Evolutionary conservation across 164 flowering plant species (phyloP).

Genomic region (Warburgia ugandensis): DNA sequence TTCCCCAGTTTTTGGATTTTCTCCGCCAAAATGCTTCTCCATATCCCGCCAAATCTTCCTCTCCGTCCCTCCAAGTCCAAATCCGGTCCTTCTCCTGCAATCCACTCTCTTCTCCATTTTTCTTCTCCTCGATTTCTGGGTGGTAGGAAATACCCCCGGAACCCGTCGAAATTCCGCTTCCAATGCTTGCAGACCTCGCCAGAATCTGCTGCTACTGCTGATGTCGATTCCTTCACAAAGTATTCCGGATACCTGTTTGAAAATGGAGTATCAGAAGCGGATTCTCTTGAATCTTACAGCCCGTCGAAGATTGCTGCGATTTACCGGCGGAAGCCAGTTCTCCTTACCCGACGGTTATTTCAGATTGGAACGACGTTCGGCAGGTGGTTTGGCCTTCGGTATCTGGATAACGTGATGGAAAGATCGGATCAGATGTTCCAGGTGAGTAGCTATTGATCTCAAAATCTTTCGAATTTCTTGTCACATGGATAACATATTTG

Average conservation of each 20-base stretch:
- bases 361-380: slow-evolving; percentile 67
- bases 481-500: not conserved
- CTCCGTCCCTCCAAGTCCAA: slow-evolving; percentile 17
- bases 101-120: not conserved
- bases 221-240: slow-evolving; percentile 63
- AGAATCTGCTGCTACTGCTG: slow-evolving; percentile 16
- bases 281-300: slow-evolving; percentile 43
- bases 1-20: too few relatives aligned
- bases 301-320: slow-evolving; percentile 37
- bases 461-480: not conserved
- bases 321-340: slow-evolving; percentile 54
- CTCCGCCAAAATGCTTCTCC: slow-evolving; percentile 1
- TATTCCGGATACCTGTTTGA: slow-evolving; percentile 81
- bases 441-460: slow-evolving; percentile 25
- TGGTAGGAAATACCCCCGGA: not conserved
- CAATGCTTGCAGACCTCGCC: slow-evolving; percentile 4
- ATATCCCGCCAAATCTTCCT: slow-evolving; percentile 14
- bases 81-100: slow-evolving; percentile 3
- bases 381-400: slow-evolving; percentile 59
- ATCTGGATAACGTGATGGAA: slow-evolving; percentile 40
- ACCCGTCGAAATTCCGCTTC: slow-evolving; percentile 1
- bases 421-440: slow-evolving; percentile 70
- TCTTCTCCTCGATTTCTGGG: not conserved
- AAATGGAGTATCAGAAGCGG: slow-evolving; percentile 44
- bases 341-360: slow-evolving; percentile 54